These are phyloP conservation scores for Aspergillus egyptiacus DNA, from an alignment of 495 filamentous ascomycete species.

Conservation along the genomic window DNA sequence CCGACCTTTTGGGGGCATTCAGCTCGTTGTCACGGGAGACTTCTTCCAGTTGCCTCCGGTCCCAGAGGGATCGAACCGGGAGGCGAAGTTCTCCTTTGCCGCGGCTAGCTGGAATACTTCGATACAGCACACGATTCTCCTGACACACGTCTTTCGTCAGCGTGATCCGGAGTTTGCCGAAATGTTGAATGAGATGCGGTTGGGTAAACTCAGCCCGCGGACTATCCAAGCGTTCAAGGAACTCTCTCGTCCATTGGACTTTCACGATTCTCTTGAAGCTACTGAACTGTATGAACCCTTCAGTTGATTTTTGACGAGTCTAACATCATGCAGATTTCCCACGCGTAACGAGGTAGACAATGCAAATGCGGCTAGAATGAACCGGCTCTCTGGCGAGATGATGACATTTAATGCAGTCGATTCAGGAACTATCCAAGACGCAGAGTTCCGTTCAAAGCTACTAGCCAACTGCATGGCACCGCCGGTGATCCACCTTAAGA, in stretches of 20 bases:
- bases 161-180: conserved; percentile 85
- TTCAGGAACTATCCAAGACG: conserved; percentile 66
- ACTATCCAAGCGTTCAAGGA: conserved; percentile 67
- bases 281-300: conserved; percentile 67
- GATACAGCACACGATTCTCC: conserved; percentile 90
- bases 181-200: conserved; percentile 96
- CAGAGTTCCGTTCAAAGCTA: conserved; percentile 63
- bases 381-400: conserved; percentile 57
- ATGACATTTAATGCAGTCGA: conserved; percentile 67
- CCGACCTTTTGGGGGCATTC: conserved; percentile 89
- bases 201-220: conserved; percentile 66
- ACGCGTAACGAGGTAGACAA: conserved; percentile 85
- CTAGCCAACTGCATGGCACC: conserved; percentile 92
- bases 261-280: conserved; percentile 72
- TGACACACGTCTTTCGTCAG: conserved; percentile 95
- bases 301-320: conserved; percentile 10
- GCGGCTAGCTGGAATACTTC: conserved; percentile 85
- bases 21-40: conserved; percentile 91
- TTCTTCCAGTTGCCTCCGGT: conserved; percentile 97
- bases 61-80: conserved; percentile 60
- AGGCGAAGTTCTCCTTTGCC: conserved; percentile 85
- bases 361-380: conserved; percentile 73
- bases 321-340: conserved; percentile 61
- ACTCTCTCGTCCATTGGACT: conserved; percentile 62
- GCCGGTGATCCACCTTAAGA: conserved; percentile 67